Conservation (phyloP, 441 rosid species). For the Pelargonium exstipulatum region DNA sequence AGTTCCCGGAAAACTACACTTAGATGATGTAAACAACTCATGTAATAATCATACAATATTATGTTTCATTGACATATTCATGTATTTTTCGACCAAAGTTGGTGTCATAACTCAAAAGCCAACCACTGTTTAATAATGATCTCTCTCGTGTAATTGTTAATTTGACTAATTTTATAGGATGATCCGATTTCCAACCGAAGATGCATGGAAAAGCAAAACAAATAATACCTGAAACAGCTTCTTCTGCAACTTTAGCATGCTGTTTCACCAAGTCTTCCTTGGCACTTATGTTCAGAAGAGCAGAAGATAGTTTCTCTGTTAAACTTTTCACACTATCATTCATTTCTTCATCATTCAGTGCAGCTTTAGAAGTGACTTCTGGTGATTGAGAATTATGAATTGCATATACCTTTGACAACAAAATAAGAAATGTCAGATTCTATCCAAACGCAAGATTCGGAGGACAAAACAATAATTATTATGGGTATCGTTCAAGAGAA, state of each 20-base stretch:
- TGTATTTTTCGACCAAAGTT: background rate
- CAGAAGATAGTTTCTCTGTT: constrained; percentile 63
- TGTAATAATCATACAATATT: background rate
- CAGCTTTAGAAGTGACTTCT: constrained; percentile 47
- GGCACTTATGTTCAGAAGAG: constrained; percentile 56
- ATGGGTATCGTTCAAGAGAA: too few species aligned
- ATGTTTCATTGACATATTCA: background rate
- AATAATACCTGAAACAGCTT: constrained; percentile 71
- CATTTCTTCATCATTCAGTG: constrained; percentile 45
- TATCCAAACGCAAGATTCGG: too few species aligned
- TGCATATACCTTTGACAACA: too few species aligned
- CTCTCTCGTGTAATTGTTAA: background rate
- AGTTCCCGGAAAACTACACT: background rate
- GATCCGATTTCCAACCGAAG: background rate
- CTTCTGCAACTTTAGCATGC: constrained; percentile 92
- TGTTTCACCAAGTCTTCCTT: constrained; percentile 78
- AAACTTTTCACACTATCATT: constrained; percentile 47
- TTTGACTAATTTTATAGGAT: background rate
- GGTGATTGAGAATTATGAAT: constrained; percentile 20
- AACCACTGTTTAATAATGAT: background rate
- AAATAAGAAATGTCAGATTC: too few species aligned
- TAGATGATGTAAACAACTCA: background rate
- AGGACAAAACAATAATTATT: too few species aligned
- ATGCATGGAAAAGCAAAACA: background rate
- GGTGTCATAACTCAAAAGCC: background rate